Base-by-base conservation (phyloP, 805 yeast species). In the Blastobotrys robertii region DNA sequence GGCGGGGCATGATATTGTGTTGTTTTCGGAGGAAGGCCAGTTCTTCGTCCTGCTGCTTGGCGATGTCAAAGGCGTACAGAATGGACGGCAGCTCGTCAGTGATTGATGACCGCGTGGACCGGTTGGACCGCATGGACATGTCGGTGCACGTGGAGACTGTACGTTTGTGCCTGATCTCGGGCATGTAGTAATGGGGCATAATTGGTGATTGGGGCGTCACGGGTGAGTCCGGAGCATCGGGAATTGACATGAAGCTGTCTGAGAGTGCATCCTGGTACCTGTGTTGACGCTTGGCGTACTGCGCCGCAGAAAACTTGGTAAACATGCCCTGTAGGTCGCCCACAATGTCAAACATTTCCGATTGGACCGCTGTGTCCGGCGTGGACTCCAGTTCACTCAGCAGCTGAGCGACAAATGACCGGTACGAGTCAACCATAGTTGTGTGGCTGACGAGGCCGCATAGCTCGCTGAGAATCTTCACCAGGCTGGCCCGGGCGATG, bases 381-480 rank as follows among this genome's bases (percentile, higher is more conserved):
- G 60, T 46, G 3, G 52, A 41, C 38, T 58, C 60, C 46, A 58
- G 45, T 42, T 58, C 58, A 3, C 38, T 29, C 16, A 58, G 39
- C 34, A 58, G 45, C 41, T 55, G 55, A 13, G 47, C 36, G 12
- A 58, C 62, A 52, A 58, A 58, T 33, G 44, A 39, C 13, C 55
- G 40, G 43, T 56, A 58, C 32, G 50, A 49, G 38, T 41, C 44
- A 2, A 57, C 47, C 8, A 57, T 14, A n/a, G 47, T 33, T 19
- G 50, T 28, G 22, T 52, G 42, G 39, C 28, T 37, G 34, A 51
- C 15, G 29, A 56, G 29, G 15, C 41, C 52, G 9, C 50, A 45
- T 15, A 59, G 48, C 42, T 59, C 63, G 39, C 50, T 51, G 47
- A 58, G 53, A 38, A 59, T 59, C 35, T 56, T 55, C 37, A 59